Evolutionary conservation across 2,329 filamentous ascomycete genomes (phyloP).

Genomic region (Claviceps paspali): DNA sequence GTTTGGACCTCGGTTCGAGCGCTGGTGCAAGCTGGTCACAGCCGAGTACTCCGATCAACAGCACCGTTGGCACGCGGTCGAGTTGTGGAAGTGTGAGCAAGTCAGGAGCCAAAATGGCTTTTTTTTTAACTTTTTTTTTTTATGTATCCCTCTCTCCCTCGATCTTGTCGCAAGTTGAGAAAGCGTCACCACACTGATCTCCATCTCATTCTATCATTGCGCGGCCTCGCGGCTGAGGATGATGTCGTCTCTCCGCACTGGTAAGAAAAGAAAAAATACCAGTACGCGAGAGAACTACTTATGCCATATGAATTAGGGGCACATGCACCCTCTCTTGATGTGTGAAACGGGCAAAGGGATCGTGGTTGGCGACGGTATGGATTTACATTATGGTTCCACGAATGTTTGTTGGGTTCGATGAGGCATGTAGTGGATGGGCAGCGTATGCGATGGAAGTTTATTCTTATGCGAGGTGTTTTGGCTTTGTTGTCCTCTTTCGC

Average conservation of each 20-base stretch:
- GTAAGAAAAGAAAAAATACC: too few relatives aligned
- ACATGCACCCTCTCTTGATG: not conserved
- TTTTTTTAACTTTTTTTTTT: not conserved
- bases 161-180: not conserved
- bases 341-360: not conserved
- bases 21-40: conserved; percentile 15
- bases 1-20: conserved; percentile 19
- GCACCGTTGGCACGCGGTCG: conserved; percentile 12
- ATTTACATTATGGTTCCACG: not conserved
- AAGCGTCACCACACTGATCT: too few relatives aligned
- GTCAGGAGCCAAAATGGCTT: not conserved
- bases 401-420: not conserved
- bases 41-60: conserved; percentile 11
- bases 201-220: not conserved
- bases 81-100: conserved; percentile 14
- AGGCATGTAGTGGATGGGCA: not conserved
- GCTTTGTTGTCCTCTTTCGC: too few relatives aligned
- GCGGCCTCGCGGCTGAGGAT: not conserved
- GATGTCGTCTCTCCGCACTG: not conserved
- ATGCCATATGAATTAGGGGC: too few relatives aligned
- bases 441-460: not conserved
- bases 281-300: too few relatives aligned
- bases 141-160: too few relatives aligned
- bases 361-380: not conserved
- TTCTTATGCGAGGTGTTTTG: not conserved